These are phyloP conservation scores for Pyrus communis DNA, from an alignment of 306 rosid species.

Conservation along the genomic window DNA sequence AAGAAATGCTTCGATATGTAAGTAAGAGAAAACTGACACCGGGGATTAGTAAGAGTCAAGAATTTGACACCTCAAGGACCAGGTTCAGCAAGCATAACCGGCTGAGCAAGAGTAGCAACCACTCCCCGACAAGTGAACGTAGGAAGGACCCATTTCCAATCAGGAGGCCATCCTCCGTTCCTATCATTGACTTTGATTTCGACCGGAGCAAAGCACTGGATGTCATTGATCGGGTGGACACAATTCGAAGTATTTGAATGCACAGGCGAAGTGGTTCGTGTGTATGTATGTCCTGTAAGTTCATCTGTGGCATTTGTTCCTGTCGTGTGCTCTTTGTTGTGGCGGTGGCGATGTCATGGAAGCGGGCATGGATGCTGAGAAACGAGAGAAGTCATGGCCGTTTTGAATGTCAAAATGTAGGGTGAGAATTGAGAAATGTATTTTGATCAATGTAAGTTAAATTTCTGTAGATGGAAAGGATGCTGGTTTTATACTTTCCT, in stretches of 20 bases:
- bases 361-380: background rate
- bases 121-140: slow-evolving; percentile 63
- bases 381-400: background rate
- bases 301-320: background rate
- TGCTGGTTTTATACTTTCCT: background rate
- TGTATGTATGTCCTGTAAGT: background rate
- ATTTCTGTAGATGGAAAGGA: slow-evolving; percentile 13
- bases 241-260: slow-evolving; percentile 33
- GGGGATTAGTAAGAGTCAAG: slow-evolving; percentile 95
- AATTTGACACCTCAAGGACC: slow-evolving; percentile 59
- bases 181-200: slow-evolving; percentile 70
- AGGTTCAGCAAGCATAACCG: slow-evolving; percentile 76
- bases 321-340: background rate
- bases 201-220: slow-evolving; percentile 74
- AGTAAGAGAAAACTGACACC: slow-evolving; percentile 81
- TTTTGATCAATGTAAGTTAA: background rate
- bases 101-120: slow-evolving; percentile 88
- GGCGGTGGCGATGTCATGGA: background rate
- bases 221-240: slow-evolving; percentile 82
- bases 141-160: slow-evolving; percentile 46
- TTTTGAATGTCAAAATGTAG: slow-evolving; percentile 13
- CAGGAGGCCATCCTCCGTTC: slow-evolving; percentile 61
- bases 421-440: background rate
- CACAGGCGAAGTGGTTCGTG: background rate
- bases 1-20: slow-evolving; percentile 84